Conservation (phyloP, 2,329 filamentous ascomycete species). For the Colletotrichum aenigma region DNA sequence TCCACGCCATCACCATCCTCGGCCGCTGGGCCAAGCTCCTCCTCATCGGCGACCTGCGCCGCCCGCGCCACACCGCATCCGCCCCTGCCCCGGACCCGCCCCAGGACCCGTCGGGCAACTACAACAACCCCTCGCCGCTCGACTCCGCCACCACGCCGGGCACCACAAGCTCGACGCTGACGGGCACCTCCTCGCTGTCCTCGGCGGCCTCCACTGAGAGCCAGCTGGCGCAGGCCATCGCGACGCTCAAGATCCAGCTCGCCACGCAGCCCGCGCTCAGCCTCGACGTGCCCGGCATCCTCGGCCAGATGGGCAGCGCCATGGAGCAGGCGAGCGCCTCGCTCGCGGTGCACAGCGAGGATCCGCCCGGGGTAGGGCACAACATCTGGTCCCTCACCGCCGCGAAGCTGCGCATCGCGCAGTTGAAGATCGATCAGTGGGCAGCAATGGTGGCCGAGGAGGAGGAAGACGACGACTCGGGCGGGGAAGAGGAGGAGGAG, state of each 20-base stretch:
- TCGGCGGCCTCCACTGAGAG: not conserved
- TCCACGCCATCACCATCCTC: constrained; percentile 54
- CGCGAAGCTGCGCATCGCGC: constrained; percentile 49
- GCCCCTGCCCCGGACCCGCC: not conserved
- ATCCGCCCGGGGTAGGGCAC: constrained; percentile 39
- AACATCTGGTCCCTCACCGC: constrained; percentile 54
- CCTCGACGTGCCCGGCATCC: constrained; percentile 47
- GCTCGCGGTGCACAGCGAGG: constrained; percentile 32
- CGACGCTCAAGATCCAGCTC: constrained; percentile 43
- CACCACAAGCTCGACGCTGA: not conserved
- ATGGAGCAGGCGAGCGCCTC: constrained; percentile 48
- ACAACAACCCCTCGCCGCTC: not conserved
- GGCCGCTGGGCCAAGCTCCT: constrained; percentile 54
- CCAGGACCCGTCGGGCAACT: not conserved
- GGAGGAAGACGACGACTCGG: not conserved
- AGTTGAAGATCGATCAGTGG: constrained; percentile 50
- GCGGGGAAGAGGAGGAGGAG: not conserved
- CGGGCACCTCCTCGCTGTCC: not conserved
- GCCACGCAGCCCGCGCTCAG: constrained; percentile 46
- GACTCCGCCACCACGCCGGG: not conserved
- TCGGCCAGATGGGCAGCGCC: constrained; percentile 42
- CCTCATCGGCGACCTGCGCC: constrained; percentile 19
- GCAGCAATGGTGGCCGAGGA: constrained; percentile 43
- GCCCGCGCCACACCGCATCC: not conserved
- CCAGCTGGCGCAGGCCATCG: constrained; percentile 42